Evolutionary conservation across 495 filamentous ascomycete species (phyloP).

Genomic region (Xylaria acuta): DNA sequence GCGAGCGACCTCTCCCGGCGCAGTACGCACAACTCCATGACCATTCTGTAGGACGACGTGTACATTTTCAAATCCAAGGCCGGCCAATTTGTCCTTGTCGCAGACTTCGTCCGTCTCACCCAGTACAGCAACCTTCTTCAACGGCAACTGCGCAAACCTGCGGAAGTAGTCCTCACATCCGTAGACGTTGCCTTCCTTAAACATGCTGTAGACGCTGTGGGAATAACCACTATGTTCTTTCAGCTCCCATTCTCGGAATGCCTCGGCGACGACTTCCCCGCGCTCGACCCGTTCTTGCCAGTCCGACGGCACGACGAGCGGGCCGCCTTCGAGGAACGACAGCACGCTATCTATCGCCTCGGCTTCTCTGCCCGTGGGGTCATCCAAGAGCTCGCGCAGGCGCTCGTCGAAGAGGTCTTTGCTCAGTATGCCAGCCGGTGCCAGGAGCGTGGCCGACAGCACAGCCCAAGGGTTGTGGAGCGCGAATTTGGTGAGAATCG

Average conservation of each 20-base stretch:
- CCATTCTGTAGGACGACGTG: conserved; percentile 37
- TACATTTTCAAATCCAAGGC: conserved; percentile 3
- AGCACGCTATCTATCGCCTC: conserved; percentile 44
- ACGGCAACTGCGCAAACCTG: conserved; percentile 36
- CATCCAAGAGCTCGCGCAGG: background rate
- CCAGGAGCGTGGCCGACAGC: conserved; percentile 32
- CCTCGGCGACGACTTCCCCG: conserved; percentile 53
- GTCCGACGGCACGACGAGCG: conserved; percentile 45
- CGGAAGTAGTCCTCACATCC: conserved; percentile 49
- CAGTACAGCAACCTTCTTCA: conserved; percentile 44
- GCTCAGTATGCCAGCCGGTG: conserved; percentile 36
- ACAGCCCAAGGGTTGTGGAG: conserved; percentile 30
- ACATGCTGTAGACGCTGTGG: conserved; percentile 51
- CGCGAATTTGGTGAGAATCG: conserved; percentile 29
- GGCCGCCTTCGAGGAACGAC: conserved; percentile 46
- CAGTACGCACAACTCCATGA: conserved; percentile 47
- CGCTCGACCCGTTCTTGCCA: conserved; percentile 51
- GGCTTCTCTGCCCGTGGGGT: conserved; percentile 28
- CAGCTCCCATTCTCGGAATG: conserved; percentile 53
- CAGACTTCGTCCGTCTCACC: conserved; percentile 52
- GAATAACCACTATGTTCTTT: conserved; percentile 50
- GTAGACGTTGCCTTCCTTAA: conserved; percentile 50
- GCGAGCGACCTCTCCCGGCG: conserved; percentile 22
- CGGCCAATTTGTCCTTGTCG: conserved; percentile 13
- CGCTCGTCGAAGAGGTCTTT: background rate